Percentiles rank a stretch among this genome's conserved stretches.
Evolutionary conservation across 2,329 filamentous ascomycete species (phyloP).

Genomic region (Botrytis sinoallii): DNA sequence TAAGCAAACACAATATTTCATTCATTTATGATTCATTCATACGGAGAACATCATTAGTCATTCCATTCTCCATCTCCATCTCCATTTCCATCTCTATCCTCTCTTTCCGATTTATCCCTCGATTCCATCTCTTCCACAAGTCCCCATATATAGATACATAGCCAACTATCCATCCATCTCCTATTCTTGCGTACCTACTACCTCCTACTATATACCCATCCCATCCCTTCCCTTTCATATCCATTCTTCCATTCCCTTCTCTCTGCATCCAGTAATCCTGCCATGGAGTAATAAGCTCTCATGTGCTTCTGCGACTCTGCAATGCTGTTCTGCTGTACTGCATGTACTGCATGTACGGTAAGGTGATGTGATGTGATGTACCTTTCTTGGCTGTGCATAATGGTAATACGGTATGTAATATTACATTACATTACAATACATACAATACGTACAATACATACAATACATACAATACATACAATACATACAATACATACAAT

Average conservation of each 20-base stretch:
- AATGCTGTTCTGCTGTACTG: background rate
- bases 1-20: background rate
- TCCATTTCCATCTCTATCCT: background rate
- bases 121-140: background rate
- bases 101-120: constrained; percentile 3
- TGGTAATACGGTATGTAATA: background rate
- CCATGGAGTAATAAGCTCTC: background rate
- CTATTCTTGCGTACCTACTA: too few relatives aligned
- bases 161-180: too few relatives aligned
- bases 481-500: too few relatives aligned
- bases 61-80: background rate
- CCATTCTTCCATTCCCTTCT: background rate
- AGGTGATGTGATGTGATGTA: background rate
- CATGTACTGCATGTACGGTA: background rate
- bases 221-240: background rate
- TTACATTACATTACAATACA: background rate
- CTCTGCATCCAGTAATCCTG: background rate
- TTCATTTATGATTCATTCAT: background rate
- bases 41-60: background rate
- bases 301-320: background rate
- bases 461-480: too few relatives aligned
- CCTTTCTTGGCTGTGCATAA: background rate
- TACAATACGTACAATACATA: too few relatives aligned
- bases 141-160: background rate
- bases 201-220: background rate